Evolutionary conservation across 345 rosid species (phyloP).

Genomic region (Eucalyptus brandiana): DNA sequence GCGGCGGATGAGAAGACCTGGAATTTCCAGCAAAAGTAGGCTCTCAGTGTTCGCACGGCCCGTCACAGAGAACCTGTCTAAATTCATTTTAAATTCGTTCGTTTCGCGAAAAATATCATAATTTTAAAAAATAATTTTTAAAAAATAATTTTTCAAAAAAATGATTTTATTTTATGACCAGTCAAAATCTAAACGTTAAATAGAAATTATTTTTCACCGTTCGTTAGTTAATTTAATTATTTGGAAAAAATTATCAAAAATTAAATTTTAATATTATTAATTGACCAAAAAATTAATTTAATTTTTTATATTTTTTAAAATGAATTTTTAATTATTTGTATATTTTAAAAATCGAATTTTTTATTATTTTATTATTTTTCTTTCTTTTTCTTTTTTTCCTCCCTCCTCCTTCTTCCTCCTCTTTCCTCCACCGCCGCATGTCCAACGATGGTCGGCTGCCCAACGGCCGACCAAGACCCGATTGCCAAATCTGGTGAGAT

Average conservation of each 20-base stretch:
- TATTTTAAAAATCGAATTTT: accelerated
- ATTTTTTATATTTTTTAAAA: too few species aligned
- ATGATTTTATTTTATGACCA: accelerated
- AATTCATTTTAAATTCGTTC: too few species aligned
- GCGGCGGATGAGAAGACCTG: background rate
- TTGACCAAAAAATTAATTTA: too few species aligned
- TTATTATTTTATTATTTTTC: too few species aligned
- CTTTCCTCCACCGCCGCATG: accelerated
- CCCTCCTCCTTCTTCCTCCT: too few species aligned
- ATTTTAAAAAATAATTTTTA: accelerated
- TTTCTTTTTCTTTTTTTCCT: too few species aligned
- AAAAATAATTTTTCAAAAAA: accelerated
- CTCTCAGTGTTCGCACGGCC: too few species aligned
- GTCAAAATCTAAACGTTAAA: accelerated
- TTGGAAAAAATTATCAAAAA: too few species aligned
- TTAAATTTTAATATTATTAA: too few species aligned
- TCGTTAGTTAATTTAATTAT: accelerated
- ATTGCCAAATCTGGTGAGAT: accelerated
- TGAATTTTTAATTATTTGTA: too few species aligned
- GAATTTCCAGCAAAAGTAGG: background rate
- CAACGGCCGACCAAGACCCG: accelerated
- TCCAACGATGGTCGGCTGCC: accelerated
- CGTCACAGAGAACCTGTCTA: too few species aligned
- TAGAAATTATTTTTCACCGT: accelerated
- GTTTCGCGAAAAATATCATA: accelerated